phyloP scores from a whole-genome alignment of 2,329 filamentous ascomycete species.

The Alternaria postmessia region DNA sequence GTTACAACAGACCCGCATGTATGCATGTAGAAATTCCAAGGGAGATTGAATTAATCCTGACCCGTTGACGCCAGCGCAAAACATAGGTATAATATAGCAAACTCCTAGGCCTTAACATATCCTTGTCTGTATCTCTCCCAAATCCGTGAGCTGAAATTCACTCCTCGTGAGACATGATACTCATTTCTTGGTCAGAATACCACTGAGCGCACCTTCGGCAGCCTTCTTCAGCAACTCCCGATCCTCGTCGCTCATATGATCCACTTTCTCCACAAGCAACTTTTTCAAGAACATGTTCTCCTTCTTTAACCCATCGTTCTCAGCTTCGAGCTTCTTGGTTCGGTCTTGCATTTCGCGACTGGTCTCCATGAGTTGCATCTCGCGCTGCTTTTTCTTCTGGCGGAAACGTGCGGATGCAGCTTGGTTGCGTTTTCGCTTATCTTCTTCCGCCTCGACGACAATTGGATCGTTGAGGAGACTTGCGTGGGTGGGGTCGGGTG shows the following conservation, averaged over 20 bases:
- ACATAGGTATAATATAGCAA: no score
- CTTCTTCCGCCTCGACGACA: slow-evolving; percentile 73
- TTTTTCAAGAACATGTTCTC: slow-evolving; percentile 54
- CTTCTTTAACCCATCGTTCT: slow-evolving; percentile 47
- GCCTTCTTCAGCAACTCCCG: slow-evolving; percentile 38
- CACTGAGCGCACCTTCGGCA: slow-evolving; percentile 29
- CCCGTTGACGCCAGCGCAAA: no score
- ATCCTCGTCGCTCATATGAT: slow-evolving; percentile 50
- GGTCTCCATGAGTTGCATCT: slow-evolving; percentile 71
- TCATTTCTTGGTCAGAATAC: no score
- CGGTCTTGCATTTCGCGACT: slow-evolving; percentile 79
- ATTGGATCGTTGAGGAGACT: slow-evolving; percentile 32
- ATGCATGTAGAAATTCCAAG: no score
- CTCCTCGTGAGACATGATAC: no score
- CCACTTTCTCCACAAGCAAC: slow-evolving; percentile 49
- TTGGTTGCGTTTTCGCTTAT: slow-evolving; percentile 88
- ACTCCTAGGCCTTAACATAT: no score
- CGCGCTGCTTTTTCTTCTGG: slow-evolving; percentile 95
- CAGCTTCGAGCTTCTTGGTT: slow-evolving; percentile 72
- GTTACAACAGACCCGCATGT: no score
- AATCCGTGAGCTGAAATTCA: no score
- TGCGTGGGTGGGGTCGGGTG: slow-evolving; percentile 29
- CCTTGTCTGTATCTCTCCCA: no score
- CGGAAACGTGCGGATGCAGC: slow-evolving; percentile 88
- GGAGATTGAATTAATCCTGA: no score